phyloP scores from a whole-genome alignment of 2,329 filamentous ascomycete species.

The Aspergillus calidoustus region DNA sequence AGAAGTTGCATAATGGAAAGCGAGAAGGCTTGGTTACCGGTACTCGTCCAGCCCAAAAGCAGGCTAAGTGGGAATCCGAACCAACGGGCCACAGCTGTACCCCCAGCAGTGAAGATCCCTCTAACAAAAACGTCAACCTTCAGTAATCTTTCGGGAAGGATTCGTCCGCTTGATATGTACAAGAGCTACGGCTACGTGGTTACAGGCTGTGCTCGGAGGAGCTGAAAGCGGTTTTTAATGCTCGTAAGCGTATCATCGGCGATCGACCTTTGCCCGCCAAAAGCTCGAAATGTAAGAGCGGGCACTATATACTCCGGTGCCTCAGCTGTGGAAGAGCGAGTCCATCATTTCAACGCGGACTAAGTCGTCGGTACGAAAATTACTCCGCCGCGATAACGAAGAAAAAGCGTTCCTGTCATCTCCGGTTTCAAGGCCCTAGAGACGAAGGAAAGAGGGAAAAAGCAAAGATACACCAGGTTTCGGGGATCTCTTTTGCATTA shows the following conservation, averaged over 20 bases:
- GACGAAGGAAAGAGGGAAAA: not conserved
- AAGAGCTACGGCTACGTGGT: not conserved
- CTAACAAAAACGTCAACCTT: not conserved
- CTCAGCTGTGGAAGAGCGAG: not conserved
- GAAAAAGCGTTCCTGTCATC: not conserved
- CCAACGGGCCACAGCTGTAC: constrained; percentile 15
- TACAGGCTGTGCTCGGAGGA: not conserved
- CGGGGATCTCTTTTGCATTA: not conserved
- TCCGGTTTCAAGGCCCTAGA: not conserved
- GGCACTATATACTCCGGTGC: not conserved
- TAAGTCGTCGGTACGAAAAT: constrained; percentile 1
- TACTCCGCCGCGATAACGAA: constrained; percentile 5
- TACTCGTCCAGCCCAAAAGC: constrained; percentile 10
- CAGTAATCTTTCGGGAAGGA: not conserved
- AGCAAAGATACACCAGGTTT: not conserved
- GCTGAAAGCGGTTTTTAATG: not conserved
- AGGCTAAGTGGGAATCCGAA: constrained; percentile 16
- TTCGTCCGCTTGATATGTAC: not conserved
- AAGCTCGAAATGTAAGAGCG: not conserved
- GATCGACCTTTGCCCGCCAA: not conserved
- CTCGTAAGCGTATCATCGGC: not conserved
- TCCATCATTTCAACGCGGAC: not conserved
- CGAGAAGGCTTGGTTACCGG: constrained; percentile 10
- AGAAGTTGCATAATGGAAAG: constrained; percentile 20
- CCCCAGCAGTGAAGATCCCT: constrained; percentile 10